Percentiles rank a stretch among this genome's conserved stretches.
phyloP scores from a whole-genome alignment of 1,284 basidiomycete species.

The Irpex rosettiformis region DNA sequence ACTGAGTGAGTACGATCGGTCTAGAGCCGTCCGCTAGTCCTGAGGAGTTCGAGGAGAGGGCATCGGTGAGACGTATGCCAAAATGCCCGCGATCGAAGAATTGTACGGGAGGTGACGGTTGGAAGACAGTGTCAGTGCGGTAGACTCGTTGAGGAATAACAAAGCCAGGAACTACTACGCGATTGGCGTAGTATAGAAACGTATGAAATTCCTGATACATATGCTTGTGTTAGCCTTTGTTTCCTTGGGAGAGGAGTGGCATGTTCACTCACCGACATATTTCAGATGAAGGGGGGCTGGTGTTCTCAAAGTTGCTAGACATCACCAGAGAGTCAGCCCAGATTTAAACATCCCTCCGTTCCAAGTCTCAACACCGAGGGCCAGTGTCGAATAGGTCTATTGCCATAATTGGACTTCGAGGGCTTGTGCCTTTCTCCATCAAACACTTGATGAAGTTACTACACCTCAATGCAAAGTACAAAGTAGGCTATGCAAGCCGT shows the following conservation, averaged over 20 bases:
- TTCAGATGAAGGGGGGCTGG: too few species aligned
- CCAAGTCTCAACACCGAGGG: too few species aligned
- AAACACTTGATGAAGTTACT: too few species aligned
- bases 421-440: too few species aligned
- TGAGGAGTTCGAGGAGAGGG: background rate
- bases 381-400: too few species aligned
- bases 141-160: background rate
- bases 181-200: background rate
- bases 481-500: background rate
- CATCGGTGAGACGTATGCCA: background rate
- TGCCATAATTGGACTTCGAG: too few species aligned
- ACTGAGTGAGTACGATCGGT: background rate
- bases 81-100: background rate
- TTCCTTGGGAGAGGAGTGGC: too few species aligned
- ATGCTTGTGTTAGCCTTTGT: too few species aligned
- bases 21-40: background rate
- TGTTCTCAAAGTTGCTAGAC: too few species aligned
- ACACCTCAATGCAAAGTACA: background rate
- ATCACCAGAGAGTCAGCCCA: too few species aligned
- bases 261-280: too few species aligned
- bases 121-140: background rate
- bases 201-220: background rate
- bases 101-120: background rate
- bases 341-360: too few species aligned
- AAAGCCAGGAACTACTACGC: background rate